phyloP scores from a whole-genome alignment of 2,329 filamentous ascomycete species.

The Shiraia bambusicola region DNA sequence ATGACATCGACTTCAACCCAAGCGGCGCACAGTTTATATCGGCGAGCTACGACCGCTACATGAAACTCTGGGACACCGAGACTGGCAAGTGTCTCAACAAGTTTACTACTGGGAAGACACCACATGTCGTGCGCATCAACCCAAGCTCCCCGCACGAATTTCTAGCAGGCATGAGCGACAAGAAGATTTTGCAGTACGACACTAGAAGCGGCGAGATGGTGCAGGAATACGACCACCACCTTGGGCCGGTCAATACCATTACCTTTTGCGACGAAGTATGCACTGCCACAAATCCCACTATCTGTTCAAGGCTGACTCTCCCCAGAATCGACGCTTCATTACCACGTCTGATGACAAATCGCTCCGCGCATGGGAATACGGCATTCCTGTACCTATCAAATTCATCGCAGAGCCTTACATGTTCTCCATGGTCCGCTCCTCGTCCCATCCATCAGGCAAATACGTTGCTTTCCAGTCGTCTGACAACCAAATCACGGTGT shows the following conservation, averaged over 20 bases:
- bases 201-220: slow-evolving; percentile 78
- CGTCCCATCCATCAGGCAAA: slow-evolving; percentile 84
- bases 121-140: slow-evolving; percentile 93
- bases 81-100: slow-evolving; percentile 84
- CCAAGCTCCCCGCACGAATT: slow-evolving; percentile 85
- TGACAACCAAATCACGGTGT: slow-evolving; percentile 97
- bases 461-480: slow-evolving; percentile 91
- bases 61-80: slow-evolving; percentile 98
- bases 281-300: background rate
- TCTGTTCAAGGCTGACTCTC: slow-evolving; percentile 6
- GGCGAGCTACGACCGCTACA: slow-evolving; percentile 89
- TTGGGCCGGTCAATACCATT: slow-evolving; percentile 97
- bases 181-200: slow-evolving; percentile 98
- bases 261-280: slow-evolving; percentile 80
- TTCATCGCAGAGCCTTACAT: slow-evolving; percentile 97
- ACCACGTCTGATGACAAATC: slow-evolving; percentile 97
- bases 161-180: slow-evolving; percentile 94
- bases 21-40: slow-evolving; percentile 85
- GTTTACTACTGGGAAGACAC: slow-evolving; percentile 92
- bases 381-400: slow-evolving; percentile 97
- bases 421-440: slow-evolving; percentile 89
- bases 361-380: slow-evolving; percentile 95
- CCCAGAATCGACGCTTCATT: slow-evolving; percentile 81
- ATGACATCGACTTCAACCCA: slow-evolving; percentile 84
- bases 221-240: slow-evolving; percentile 97